These are phyloP conservation scores for Botryosphaeria dothidea DNA, from an alignment of 2,329 filamentous ascomycete species.

Conservation along the genomic window DNA sequence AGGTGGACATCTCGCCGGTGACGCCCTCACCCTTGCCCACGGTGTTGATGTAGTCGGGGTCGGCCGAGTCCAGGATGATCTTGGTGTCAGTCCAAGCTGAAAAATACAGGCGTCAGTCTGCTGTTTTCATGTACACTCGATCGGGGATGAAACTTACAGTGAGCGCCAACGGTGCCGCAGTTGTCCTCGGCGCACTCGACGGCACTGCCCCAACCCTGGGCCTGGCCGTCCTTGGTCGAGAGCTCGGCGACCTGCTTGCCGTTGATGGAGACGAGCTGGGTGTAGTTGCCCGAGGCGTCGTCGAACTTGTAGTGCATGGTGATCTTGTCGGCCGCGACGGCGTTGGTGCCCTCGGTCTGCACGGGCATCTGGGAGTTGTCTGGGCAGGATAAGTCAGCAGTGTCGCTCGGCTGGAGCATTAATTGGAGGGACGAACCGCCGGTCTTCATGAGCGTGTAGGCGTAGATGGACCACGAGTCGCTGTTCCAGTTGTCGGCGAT, in stretches of 20 bases:
- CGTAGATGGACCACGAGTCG: conserved; percentile 46
- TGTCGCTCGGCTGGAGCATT: not conserved
- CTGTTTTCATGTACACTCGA: not conserved
- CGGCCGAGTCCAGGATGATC: conserved; percentile 36
- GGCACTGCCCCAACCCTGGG: conserved; percentile 46
- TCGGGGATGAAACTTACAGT: conserved; percentile 34
- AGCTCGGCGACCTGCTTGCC: conserved; percentile 43
- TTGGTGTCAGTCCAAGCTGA: conserved; percentile 41
- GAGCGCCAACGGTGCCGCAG: conserved; percentile 44
- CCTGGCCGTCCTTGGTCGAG: conserved; percentile 46
- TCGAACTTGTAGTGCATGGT: conserved; percentile 49
- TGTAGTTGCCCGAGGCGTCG: conserved; percentile 42
- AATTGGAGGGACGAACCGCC: too few relatives aligned
- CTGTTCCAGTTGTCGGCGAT: conserved; percentile 34
- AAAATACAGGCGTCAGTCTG: not conserved
- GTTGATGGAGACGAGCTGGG: conserved; percentile 42
- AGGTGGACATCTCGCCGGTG: conserved; percentile 43
- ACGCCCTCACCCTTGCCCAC: conserved; percentile 40
- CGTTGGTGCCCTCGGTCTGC: conserved; percentile 31
- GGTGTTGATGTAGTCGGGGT: conserved; percentile 44
- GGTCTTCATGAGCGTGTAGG: conserved; percentile 44
- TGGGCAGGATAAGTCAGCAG: conserved; percentile 19
- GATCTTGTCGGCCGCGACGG: conserved; percentile 33
- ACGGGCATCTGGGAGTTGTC: conserved; percentile 35
- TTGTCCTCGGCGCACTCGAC: conserved; percentile 43